A percentile compares a stretch with the other conserved stretches of the same genome.
Conservation (phyloP, 768 basidiomycete species). For the Suillus bovinus region DNA sequence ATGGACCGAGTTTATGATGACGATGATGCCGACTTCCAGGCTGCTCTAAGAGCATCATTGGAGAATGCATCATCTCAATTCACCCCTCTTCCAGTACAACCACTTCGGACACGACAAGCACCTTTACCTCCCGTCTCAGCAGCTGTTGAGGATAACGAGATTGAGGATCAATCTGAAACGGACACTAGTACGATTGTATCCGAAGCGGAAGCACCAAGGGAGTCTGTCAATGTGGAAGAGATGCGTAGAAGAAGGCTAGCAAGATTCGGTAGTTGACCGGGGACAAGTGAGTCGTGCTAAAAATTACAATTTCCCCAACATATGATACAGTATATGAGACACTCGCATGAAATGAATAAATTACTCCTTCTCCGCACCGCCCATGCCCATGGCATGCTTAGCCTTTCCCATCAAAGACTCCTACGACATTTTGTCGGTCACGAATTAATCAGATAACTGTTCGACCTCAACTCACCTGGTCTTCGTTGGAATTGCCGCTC, state of each 20-base stretch:
- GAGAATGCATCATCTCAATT: constrained; percentile 60
- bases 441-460: too few species aligned
- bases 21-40: constrained; percentile 85
- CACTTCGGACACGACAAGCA: constrained; percentile 20
- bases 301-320: not conserved
- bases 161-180: constrained; percentile 36
- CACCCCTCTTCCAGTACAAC: constrained; percentile 31
- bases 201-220: constrained; percentile 27
- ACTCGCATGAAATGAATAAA: not conserved
- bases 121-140: constrained; percentile 12
- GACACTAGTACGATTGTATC: constrained; percentile 34
- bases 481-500: constrained; percentile 49
- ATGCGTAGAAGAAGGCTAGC: constrained; percentile 64
- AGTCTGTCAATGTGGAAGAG: constrained; percentile 59
- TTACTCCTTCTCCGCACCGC: constrained; percentile 7
- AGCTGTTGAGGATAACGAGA: constrained; percentile 23
- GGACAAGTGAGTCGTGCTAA: not conserved
- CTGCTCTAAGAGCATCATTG: constrained; percentile 82
- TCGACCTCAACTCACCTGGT: constrained; percentile 30
- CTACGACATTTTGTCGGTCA: not conserved
- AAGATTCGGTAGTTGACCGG: constrained; percentile 53
- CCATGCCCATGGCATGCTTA: constrained; percentile 16
- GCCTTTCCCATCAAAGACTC: constrained; percentile 18
- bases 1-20: constrained; percentile 69
- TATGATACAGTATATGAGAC: not conserved